Percentiles rank a stretch among this genome's conserved stretches.
These are phyloP conservation scores for Suhomyces wounanorum DNA, from an alignment of 1,139 yeast genomes.

Conservation along the genomic window DNA sequence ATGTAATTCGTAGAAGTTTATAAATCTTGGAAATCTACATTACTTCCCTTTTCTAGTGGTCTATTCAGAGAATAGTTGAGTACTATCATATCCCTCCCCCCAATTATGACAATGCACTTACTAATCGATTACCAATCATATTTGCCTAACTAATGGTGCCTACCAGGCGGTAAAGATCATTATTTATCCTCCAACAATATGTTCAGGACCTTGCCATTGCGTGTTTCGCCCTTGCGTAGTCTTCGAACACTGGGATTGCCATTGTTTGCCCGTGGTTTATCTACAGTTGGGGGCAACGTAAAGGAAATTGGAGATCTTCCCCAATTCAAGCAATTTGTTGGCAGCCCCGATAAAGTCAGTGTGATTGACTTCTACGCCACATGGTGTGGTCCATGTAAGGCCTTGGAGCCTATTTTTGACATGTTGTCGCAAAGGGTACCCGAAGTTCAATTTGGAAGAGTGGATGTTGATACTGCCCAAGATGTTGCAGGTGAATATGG, in stretches of 20 bases:
- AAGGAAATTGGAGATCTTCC: slow-evolving; percentile 14
- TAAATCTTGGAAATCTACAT: too few species aligned
- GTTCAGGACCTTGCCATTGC: slow-evolving; percentile 3
- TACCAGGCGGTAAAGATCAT: not conserved
- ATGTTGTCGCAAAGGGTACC: slow-evolving; percentile 40
- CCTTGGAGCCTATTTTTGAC: slow-evolving; percentile 42
- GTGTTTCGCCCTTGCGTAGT: not conserved
- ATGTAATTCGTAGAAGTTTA: too few species aligned
- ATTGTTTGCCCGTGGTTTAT: not conserved
- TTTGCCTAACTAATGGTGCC: too few species aligned
- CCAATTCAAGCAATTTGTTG: slow-evolving; percentile 25
- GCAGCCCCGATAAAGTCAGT: slow-evolving; percentile 29
- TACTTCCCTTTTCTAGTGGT: too few species aligned
- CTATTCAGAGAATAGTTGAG: too few species aligned
- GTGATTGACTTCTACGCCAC: slow-evolving; percentile 47
- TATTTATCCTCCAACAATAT: not conserved
- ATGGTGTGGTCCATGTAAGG: slow-evolving; percentile 53
- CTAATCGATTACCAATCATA: not conserved
- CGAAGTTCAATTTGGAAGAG: slow-evolving; percentile 41
- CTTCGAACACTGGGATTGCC: not conserved
- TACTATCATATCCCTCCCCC: too few species aligned
- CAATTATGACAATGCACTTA: too few species aligned
- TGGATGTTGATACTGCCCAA: slow-evolving; percentile 36
- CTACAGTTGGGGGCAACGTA: slow-evolving; percentile 5
- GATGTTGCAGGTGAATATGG: slow-evolving; percentile 34